Evolutionary conservation across 495 filamentous ascomycete species (phyloP), one percentile per base, ranked within the genome.

Genomic region (Letharia columbiana): DNA sequence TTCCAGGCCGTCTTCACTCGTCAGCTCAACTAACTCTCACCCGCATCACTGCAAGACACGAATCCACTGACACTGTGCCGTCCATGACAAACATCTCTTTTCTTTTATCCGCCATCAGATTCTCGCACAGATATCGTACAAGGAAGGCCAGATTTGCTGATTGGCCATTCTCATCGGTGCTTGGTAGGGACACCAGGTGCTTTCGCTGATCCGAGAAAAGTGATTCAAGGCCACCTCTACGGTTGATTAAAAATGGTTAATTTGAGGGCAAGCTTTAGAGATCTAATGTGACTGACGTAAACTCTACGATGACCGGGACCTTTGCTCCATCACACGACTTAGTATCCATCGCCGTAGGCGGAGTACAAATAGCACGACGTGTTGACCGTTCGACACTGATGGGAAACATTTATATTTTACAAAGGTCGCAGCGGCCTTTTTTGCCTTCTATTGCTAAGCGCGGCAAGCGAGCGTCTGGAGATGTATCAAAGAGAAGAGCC

Each of bases 181-280:
- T 76, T 41, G 94, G 90, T 37, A 98, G 68, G 20, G 82, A 78
- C 56, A 98, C 70, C 1, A 78, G 75, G 71, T 92, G 89, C 66
- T 85, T 88, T 58, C 85, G 83, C 73, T 90, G 78, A 72, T 96
- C 90, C 28, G 86, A 84, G 75, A 98, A 98, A 64, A 98, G 84
- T 75, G 96, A 87, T 75, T 98, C 94, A n/a, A 98, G 85, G 28
- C 94, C 94, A 60, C 94, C 94, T 68, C 94, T 96, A 66, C 54
- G 45, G 49, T 17, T 68, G 39, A 20, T 70, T 23, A 72, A 67
- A 39, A 60, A 37, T 41, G 49, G 40, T 45, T 37, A 37, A 3
- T 18, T 18, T 5, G 13, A 13, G 18, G 52, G 35, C 17, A 31
- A 35, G 28, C 52, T 56, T 39, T 31, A 62, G 47, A 37, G 2